Evolutionary conservation across 805 yeast species (phyloP).

Genomic region (Pichia heedii): DNA sequence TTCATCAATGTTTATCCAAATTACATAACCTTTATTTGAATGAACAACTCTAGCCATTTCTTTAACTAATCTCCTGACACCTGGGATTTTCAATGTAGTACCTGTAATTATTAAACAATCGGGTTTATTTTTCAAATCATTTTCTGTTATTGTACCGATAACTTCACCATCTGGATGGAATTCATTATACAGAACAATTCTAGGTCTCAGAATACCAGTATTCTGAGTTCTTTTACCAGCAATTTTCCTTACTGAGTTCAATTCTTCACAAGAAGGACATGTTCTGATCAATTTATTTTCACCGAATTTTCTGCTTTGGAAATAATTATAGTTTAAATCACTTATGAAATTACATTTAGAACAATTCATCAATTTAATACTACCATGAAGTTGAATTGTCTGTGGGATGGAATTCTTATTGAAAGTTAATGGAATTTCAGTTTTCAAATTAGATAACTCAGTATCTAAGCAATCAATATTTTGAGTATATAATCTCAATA

Average conservation of each 20-base stretch:
- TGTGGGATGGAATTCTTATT: conserved; percentile 31
- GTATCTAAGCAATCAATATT: conserved; percentile 78
- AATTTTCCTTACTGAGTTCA: conserved; percentile 44
- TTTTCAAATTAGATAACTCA: conserved; percentile 39
- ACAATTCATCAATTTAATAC: conserved; percentile 63
- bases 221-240: conserved; percentile 62
- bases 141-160: conserved; percentile 65
- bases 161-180: conserved; percentile 82
- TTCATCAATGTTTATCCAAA: conserved; percentile 53
- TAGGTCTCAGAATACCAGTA: conserved; percentile 52
- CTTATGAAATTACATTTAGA: conserved; percentile 61
- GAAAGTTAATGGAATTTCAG: conserved; percentile 39
- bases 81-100: conserved; percentile 75
- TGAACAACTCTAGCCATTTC: conserved; percentile 53
- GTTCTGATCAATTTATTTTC: conserved; percentile 32
- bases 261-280: conserved; percentile 59
- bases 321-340: conserved; percentile 43
- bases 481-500: conserved; percentile 74
- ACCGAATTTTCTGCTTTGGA: conserved; percentile 22
- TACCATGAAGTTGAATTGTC: conserved; percentile 80
- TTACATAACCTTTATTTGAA: conserved; percentile 46
- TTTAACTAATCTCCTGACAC: conserved; percentile 51
- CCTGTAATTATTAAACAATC: conserved; percentile 80
- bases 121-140: conserved; percentile 56
- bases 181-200: conserved; percentile 65